Percentiles rank a stretch among this genome's conserved stretches.
Conservation (phyloP, 2,329 filamentous ascomycete genomes). For the Colletotrichum salicis region DNA sequence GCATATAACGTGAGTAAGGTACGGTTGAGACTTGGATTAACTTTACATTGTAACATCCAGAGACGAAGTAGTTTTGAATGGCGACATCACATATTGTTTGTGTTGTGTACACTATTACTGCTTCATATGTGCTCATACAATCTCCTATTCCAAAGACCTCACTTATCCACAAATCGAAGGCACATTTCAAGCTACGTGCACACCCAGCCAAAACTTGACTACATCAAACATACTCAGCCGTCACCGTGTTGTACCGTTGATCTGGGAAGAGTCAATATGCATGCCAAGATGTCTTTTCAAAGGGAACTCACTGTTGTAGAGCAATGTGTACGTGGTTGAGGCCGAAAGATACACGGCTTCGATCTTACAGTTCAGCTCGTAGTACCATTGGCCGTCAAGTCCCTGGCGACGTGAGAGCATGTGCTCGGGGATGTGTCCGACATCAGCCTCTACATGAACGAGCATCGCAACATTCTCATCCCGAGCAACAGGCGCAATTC, state of each 20-base stretch:
- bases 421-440: constrained; percentile 53
- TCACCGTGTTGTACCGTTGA: constrained; percentile 53
- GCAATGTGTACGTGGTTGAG: constrained; percentile 54
- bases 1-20: too few relatives aligned
- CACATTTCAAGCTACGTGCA: too few relatives aligned
- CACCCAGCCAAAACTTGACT: too few relatives aligned
- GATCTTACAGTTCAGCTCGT: constrained; percentile 51
- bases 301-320: constrained; percentile 51
- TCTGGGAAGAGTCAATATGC: constrained; percentile 37
- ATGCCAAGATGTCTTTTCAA: too few relatives aligned
- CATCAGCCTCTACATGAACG: constrained; percentile 51
- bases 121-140: not conserved
- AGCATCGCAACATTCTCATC: constrained; percentile 50
- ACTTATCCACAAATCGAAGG: not conserved
- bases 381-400: constrained; percentile 51
- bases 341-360: constrained; percentile 55
- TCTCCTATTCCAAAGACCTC: not conserved
- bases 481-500: constrained; percentile 46
- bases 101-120: not conserved
- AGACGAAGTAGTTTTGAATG: not conserved
- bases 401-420: constrained; percentile 47
- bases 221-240: constrained; percentile 52
- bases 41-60: not conserved
- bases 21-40: too few relatives aligned
- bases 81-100: not conserved